Base-by-base conservation (phyloP, 1,139 yeast genomes). In the Torulaspora pretoriensis region DNA sequence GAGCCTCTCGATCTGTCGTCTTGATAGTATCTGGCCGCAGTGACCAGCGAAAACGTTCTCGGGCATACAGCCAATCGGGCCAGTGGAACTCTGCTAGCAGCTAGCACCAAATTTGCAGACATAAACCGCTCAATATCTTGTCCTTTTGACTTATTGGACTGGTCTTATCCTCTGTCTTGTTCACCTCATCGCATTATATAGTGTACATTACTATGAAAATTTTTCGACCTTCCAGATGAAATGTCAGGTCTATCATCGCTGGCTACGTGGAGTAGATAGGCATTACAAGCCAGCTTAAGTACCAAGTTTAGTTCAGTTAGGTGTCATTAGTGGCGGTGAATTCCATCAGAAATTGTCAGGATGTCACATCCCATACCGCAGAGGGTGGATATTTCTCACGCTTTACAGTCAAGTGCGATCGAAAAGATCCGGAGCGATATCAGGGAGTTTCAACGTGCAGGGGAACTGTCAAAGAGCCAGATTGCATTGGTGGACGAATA, bases 331-430 rank as follows among this genome's bases (percentile, higher is more conserved):
- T 14, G 24, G 23, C 23, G 30, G 23, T 14, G 8, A 14, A 8
- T 14, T 7, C 26, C 8, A 12, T 23, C n/a, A 34, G 22, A 17
- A 16, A 12, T 27, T 9, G 30, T 35, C 23, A 31, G 14, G 22
- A 53, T 53, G 60, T 49, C 58, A 25, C 36, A 50, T 34, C 55
- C 58, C 9, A 54, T 59, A 29, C 66, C 65, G 19, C 63, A 61
- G 50, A 43, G 53, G 42, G 61, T 63, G 29, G 57, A 63, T 45
- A 59, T 63, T 16, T 48, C 60, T 31, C 63, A 63, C 47, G 62
- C 65, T 8, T 49, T 61, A 43, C 61, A 57, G 32, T 57, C 65
- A 10, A 42, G 53, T 9, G 49, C 55, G 8, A 54, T 63, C 12
- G 58, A 61, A 36, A 53, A 57, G 46, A 59, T 63, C 30, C 54